Evolutionary conservation across 2,329 filamentous ascomycete species (phyloP).

Genomic region (Ascochyta rabiei): DNA sequence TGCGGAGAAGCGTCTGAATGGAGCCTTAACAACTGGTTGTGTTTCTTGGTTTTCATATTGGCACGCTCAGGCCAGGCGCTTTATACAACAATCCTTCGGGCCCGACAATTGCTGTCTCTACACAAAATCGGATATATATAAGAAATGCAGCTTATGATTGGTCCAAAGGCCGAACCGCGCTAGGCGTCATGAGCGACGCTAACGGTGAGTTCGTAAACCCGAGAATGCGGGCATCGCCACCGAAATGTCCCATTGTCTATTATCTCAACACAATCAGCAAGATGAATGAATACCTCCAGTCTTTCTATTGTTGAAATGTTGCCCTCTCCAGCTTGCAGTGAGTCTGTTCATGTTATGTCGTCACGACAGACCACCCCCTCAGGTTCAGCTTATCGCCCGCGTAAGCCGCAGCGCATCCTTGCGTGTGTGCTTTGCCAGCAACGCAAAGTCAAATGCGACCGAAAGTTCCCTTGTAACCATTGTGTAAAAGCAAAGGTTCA

Average conservation of each 20-base stretch:
- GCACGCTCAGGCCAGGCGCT: not conserved
- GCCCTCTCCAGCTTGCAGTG: not conserved
- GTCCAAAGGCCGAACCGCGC: not conserved
- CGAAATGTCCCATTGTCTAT: not conserved
- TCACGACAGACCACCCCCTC: conserved; percentile 13
- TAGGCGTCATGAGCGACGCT: not conserved
- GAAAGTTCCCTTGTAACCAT: conserved; percentile 44
- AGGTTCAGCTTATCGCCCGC: conserved; percentile 8
- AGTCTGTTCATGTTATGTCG: conserved; percentile 11
- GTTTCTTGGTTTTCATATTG: not conserved
- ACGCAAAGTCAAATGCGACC: conserved; percentile 49
- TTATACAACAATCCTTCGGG: not conserved
- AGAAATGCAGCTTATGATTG: not conserved
- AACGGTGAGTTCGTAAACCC: not conserved
- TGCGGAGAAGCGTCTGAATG: not conserved
- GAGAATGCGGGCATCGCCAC: not conserved
- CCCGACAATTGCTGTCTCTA: conserved; percentile 1
- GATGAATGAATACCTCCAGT: not conserved
- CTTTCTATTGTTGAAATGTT: not conserved
- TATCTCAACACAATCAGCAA: not conserved
- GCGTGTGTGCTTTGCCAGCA: conserved; percentile 74
- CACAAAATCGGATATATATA: not conserved
- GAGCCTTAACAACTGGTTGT: not conserved
- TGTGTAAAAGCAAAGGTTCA: conserved; percentile 37
- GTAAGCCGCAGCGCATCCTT: conserved; percentile 50